Evolutionary conservation across 2,329 filamentous ascomycete genomes (phyloP).

Genomic region (Trichoderma lentiforme): DNA sequence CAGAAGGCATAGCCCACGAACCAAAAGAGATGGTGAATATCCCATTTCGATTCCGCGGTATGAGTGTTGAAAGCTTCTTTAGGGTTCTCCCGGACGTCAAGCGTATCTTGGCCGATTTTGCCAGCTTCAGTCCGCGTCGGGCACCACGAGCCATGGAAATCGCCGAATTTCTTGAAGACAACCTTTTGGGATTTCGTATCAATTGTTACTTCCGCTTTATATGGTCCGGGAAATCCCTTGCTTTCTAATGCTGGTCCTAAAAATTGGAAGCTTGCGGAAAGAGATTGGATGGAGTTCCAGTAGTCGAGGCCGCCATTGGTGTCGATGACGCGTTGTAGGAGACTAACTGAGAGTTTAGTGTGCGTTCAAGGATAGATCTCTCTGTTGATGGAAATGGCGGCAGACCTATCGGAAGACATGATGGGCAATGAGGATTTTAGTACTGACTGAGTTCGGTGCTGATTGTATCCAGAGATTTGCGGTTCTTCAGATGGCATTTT

Average conservation of each 20-base stretch:
- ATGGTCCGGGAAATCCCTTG: neutral
- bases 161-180: neutral
- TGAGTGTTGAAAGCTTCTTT: neutral
- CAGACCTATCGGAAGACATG: neutral
- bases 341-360: neutral
- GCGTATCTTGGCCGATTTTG: neutral
- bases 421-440: neutral
- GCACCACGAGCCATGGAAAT: neutral
- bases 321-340: neutral
- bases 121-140: neutral
- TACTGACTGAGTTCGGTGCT: neutral
- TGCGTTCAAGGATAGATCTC: no score
- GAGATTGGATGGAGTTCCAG: neutral
- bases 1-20: neutral
- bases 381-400: neutral
- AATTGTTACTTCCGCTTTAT: neutral
- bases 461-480: neutral
- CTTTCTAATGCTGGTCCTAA: neutral
- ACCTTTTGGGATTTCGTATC: neutral
- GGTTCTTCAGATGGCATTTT: neutral
- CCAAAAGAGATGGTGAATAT: neutral
- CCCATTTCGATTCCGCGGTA: neutral
- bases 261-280: neutral
- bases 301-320: neutral
- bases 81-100: neutral